A percentile compares a stretch with the other conserved stretches of the same genome.
Evolutionary conservation across 306 rosid genomes (phyloP).

Genomic region (Geum urbanum): DNA sequence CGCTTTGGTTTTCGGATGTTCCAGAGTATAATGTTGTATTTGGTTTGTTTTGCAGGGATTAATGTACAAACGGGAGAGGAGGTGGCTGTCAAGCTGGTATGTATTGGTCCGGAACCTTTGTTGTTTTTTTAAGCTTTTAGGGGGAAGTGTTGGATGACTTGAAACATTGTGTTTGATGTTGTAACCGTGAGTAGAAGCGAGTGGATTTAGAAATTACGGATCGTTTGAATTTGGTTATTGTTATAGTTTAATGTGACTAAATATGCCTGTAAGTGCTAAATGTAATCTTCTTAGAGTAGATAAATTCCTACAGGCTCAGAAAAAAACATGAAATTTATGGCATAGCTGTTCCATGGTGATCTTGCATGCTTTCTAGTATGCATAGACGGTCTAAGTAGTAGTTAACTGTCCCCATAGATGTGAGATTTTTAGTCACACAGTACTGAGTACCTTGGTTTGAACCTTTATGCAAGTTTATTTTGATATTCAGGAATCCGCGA

Average conservation of each 20-base stretch:
- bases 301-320: background rate
- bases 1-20: slow-evolving; percentile 14
- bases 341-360: background rate
- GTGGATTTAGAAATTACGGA: no score
- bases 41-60: slow-evolving; percentile 59
- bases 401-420: background rate
- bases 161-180: background rate
- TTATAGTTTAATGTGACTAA: background rate
- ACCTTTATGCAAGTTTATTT: background rate
- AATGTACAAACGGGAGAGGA: slow-evolving; percentile 94
- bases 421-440: background rate
- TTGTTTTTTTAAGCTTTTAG: background rate
- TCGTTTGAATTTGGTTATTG: background rate
- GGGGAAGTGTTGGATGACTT: background rate
- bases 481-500: slow-evolving; percentile 72
- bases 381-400: background rate
- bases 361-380: background rate
- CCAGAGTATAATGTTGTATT: slow-evolving; percentile 26
- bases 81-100: slow-evolving; percentile 95
- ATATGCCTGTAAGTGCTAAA: background rate
- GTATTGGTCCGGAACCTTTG: slow-evolving; percentile 23
- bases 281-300: background rate
- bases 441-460: background rate
- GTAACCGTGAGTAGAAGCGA: background rate
- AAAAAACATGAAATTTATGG: background rate